phyloP scores from a whole-genome alignment of 2,329 filamentous ascomycete species.

The Zalaria sp. region DNA sequence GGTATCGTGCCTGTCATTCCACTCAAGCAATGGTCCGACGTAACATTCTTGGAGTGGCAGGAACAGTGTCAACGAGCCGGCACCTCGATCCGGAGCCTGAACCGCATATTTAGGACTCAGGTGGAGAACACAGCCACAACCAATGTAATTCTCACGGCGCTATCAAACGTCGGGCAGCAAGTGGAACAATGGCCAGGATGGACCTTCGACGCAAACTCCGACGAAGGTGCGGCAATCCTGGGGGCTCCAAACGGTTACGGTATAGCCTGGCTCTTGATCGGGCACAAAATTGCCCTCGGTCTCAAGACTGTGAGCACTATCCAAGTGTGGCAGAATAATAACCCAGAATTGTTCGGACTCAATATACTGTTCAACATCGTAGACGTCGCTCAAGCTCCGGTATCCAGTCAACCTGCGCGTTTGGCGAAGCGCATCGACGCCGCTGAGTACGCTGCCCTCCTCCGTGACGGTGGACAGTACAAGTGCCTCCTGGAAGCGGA shows the following conservation, averaged over 20 bases:
- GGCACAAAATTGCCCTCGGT: slow-evolving; percentile 1
- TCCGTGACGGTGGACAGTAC: no score
- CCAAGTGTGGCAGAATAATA: background rate
- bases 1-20: background rate
- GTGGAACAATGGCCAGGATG: slow-evolving; percentile 6
- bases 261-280: background rate
- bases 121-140: slow-evolving; percentile 11
- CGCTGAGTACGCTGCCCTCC: no score
- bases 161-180: background rate
- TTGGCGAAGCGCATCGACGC: no score
- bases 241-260: background rate
- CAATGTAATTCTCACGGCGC: slow-evolving; percentile 5
- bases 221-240: slow-evolving; percentile 4
- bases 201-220: slow-evolving; percentile 10
- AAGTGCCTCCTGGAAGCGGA: no score
- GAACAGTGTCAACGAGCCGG: slow-evolving; percentile 9
- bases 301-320: background rate
- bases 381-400: no score
- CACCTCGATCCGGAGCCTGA: background rate
- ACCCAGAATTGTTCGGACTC: no score
- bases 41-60: slow-evolving; percentile 7
- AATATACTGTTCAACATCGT: no score
- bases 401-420: no score
- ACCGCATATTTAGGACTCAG: slow-evolving; percentile 9
- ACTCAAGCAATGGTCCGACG: background rate